Conservation (phyloP, 192 early-diverging fungal genomes). For the Gaertneriomyces sp. region DNA sequence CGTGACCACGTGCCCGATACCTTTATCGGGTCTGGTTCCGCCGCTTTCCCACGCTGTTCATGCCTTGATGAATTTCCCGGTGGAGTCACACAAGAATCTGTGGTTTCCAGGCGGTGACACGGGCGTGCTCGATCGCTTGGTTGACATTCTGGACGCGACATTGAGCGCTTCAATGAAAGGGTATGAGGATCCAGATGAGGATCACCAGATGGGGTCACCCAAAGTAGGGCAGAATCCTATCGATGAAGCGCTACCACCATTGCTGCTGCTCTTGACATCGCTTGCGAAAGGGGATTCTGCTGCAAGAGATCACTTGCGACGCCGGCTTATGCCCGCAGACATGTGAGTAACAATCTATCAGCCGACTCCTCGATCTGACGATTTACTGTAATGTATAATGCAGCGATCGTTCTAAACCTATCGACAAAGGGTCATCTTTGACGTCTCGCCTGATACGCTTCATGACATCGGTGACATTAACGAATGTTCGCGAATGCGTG, state of each 20-base stretch:
- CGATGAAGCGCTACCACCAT: conserved; percentile 66
- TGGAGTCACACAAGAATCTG: conserved; percentile 34
- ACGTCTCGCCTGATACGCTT: conserved; percentile 62
- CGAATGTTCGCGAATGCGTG: conserved; percentile 55
- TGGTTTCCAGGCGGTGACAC: conserved; percentile 37
- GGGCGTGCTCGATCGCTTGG: conserved; percentile 19
- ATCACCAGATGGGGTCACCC: conserved; percentile 37
- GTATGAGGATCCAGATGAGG: conserved; percentile 29
- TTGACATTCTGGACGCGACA: conserved; percentile 30
- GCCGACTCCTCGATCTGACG: neutral
- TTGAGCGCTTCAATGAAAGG: conserved; percentile 2
- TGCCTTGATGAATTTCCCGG: conserved; percentile 59
- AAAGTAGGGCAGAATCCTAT: conserved; percentile 36
- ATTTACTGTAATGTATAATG: neutral
- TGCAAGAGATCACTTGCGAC: conserved; percentile 40
- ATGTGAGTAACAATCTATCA: conserved; percentile 48
- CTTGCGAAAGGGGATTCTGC: conserved; percentile 50
- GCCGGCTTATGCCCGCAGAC: conserved; percentile 59
- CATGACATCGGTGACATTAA: conserved; percentile 64
- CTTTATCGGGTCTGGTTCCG: conserved; percentile 52
- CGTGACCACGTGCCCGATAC: conserved; percentile 25
- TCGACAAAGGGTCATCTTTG: conserved; percentile 61
- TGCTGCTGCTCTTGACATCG: conserved; percentile 61
- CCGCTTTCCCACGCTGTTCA: conserved; percentile 79
- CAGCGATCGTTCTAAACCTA: conserved; percentile 68